Percentiles rank a stretch among this genome's conserved stretches.
Evolutionary conservation across 371 early-diverging fungal species (phyloP).

Genomic region (Rhizopus delemar): DNA sequence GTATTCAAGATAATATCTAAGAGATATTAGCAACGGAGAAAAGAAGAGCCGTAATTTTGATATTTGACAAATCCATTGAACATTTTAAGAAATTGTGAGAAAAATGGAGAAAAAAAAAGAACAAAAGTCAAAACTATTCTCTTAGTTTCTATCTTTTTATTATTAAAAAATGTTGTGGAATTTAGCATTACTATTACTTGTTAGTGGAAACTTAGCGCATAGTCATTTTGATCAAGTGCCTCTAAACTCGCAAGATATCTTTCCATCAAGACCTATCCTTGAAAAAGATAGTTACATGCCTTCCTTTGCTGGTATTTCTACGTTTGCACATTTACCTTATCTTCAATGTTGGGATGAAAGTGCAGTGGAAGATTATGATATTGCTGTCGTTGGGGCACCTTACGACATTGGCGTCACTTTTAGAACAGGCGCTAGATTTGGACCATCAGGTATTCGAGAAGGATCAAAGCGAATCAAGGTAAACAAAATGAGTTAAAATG

Average conservation of each 20-base stretch:
- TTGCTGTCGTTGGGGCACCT: conserved; percentile 51
- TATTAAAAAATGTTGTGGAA: no score
- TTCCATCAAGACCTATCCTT: conserved; percentile 26
- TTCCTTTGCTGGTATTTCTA: conserved; percentile 50
- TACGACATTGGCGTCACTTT: conserved; percentile 54
- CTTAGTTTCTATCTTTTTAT: no score
- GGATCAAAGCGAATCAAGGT: conserved; percentile 47
- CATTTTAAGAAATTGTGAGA: no score
- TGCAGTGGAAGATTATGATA: conserved; percentile 43
- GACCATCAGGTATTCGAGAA: conserved; percentile 51
- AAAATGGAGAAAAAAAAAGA: no score
- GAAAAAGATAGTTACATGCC: conserved; percentile 39
- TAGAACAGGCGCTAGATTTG: conserved; percentile 54
- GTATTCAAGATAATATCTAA: no score
- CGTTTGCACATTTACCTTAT: conserved; percentile 53
- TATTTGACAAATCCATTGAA: no score
- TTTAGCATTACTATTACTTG: no score
- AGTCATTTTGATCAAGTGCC: neutral
- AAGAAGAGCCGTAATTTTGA: no score
- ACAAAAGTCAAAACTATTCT: no score
- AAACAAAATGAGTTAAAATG: conserved; percentile 1
- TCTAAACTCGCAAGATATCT: neutral
- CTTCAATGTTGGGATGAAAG: conserved; percentile 48
- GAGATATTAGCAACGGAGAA: no score
- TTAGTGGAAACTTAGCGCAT: neutral